Conservation (phyloP, 2,329 filamentous ascomycete species). For the Curvularia eragrostidis region DNA sequence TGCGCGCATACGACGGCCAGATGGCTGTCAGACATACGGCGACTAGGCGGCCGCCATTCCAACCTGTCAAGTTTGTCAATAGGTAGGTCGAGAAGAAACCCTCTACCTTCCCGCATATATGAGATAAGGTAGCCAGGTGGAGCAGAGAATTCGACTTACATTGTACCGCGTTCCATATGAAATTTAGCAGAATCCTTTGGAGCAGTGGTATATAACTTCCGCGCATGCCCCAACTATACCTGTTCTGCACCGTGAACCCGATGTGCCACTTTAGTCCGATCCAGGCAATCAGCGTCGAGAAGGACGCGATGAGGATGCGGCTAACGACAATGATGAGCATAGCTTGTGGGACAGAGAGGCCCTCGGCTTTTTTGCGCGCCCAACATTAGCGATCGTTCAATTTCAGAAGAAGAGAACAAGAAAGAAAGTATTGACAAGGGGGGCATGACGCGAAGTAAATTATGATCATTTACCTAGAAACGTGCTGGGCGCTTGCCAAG, state of each 20-base stretch:
- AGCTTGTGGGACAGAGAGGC: constrained; percentile 57
- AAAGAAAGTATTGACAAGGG: not conserved
- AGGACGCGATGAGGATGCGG: constrained; percentile 52
- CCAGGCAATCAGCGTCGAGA: constrained; percentile 57
- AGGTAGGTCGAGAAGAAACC: not conserved
- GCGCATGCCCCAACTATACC: constrained; percentile 59
- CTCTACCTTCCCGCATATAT: not conserved
- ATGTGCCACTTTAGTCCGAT: constrained; percentile 60
- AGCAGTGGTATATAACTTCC: constrained; percentile 58
- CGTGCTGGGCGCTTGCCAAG: constrained; percentile 58
- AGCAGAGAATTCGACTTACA: constrained; percentile 43
- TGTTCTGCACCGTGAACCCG: constrained; percentile 58
- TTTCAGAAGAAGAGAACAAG: not conserved
- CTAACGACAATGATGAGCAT: constrained; percentile 58
- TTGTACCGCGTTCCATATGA: constrained; percentile 60
- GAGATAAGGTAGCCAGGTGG: not conserved
- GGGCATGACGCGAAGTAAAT: not conserved
- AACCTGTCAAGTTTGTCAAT: constrained; percentile 28
- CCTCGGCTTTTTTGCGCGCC: constrained; percentile 44
- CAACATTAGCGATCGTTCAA: not conserved
- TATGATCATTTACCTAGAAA: constrained; percentile 48
- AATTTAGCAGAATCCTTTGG: constrained; percentile 58
- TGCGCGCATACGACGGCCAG: constrained; percentile 47
- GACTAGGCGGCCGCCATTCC: constrained; percentile 45
- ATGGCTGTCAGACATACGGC: constrained; percentile 48